Evolutionary conservation across 257 asterid genomes (phyloP), one percentile per base, ranked within the genome.

Genomic region (Gentiana macrophylla): DNA sequence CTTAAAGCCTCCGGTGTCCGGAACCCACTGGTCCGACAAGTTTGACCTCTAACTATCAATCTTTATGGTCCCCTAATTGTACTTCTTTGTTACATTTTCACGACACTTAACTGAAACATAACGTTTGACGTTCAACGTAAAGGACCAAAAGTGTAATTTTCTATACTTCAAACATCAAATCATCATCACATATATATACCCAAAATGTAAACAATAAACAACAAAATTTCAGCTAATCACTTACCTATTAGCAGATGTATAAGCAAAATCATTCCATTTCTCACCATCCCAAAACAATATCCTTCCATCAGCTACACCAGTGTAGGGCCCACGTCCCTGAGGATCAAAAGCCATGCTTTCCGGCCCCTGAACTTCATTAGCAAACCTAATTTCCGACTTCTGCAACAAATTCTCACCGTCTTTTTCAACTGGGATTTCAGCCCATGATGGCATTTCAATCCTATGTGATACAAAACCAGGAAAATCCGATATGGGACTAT

Each of bases 271-370:
- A 50, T 49, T 74, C 92, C 91, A 84, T 32, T 77, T 79, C 1
- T 70, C 51, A 4, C 96, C 98, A 61, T 91, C 77, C 98, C 98
- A 91, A 74, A 84, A 78, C 51, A 91, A 6, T 62, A 91, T 51
- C 67, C 96, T 72, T 36, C 98, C 98, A 63, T 90, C 98, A 64
- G 98, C 96, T 2, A 90, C 78, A 10, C 98, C 95, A 11, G 96
- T 81, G 62, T 91, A 87, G 8, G 96, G 98, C 49, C 98, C 98
- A 12, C 90, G 86, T 44, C 95, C 96, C 63, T 60, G 74, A 10
- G 88, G 84, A 67, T 87, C 96, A 56, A 91, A 91, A 0, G 84
- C 88, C 57, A 91, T 60, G 81, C 98, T 91, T 64, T 84, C 94
- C 55, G 98, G 96, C 4, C 96, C 98, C 50, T 87, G 95, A 37